Conservation (phyloP, 805 yeast genomes). For the Spathaspora gorwiae region DNA sequence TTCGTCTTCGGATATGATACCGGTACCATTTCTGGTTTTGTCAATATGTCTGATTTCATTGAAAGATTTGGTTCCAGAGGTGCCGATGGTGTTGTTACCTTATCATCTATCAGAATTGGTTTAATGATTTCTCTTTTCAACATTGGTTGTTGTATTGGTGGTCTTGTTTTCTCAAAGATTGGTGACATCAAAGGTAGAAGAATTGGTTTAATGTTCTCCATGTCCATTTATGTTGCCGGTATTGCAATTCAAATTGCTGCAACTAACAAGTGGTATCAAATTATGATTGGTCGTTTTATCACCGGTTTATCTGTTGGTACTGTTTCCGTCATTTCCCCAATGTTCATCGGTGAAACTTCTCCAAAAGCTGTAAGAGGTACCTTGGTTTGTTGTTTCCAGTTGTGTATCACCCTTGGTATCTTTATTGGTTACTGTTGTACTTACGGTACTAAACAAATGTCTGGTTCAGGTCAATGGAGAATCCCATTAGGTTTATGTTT, state of each 20-base stretch:
- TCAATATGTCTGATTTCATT: conserved; percentile 56
- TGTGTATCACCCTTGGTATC: conserved; percentile 67
- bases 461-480: conserved; percentile 60
- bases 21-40: conserved; percentile 72
- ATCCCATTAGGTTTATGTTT: conserved; percentile 56
- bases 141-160: conserved; percentile 72
- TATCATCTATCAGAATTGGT: conserved; percentile 48
- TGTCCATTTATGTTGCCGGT: conserved; percentile 58
- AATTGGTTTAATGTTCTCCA: conserved; percentile 47
- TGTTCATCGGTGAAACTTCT: conserved; percentile 64
- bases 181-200: conserved; percentile 64
- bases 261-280: conserved; percentile 53
- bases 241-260: conserved; percentile 58
- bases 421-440: conserved; percentile 66
- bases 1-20: conserved; percentile 77
- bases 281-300: conserved; percentile 56
- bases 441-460: conserved; percentile 51
- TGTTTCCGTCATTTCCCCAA: conserved; percentile 63
- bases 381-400: conserved; percentile 64
- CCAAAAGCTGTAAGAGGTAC: conserved; percentile 72
- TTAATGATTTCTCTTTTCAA: conserved; percentile 55
- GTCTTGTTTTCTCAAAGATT: conserved; percentile 50
- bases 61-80: conserved; percentile 46
- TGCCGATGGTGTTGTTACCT: conserved; percentile 34
- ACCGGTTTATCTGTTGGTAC: conserved; percentile 74